Percentiles rank a stretch among this genome's conserved stretches.
Evolutionary conservation across 2,329 filamentous ascomycete species (phyloP).

Genomic region (Rhinocladiella mackenziei): DNA sequence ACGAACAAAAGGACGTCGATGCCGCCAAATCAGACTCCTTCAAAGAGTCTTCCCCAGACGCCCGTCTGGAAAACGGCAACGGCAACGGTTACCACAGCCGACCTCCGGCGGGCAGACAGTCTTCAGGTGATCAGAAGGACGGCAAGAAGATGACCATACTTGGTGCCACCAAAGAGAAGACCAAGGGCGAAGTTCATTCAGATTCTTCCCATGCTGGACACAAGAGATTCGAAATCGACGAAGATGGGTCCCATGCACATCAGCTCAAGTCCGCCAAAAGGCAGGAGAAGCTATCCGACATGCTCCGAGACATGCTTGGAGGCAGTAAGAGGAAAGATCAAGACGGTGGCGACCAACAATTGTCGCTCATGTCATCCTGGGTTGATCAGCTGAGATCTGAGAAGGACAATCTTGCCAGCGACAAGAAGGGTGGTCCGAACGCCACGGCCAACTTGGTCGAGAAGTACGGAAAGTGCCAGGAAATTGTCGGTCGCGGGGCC

Average conservation of each 20-base stretch:
- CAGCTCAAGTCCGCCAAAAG: conserved; percentile 83
- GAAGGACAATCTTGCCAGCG: conserved; percentile 68
- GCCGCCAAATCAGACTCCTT: conserved; percentile 27
- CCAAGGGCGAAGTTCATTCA: conserved; percentile 33
- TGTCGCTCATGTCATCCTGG: conserved; percentile 93
- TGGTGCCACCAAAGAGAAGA: conserved; percentile 26
- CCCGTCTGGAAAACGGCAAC: conserved; percentile 34
- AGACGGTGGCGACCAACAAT: conserved; percentile 59
- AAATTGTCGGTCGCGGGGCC: conserved; percentile 90
- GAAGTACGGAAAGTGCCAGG: conserved; percentile 98
- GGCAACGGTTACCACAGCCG: conserved; percentile 27
- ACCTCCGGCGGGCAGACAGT: conserved; percentile 29
- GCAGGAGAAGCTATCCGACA: conserved; percentile 90
- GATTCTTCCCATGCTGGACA: conserved; percentile 25
- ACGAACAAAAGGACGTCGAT: conserved; percentile 38
- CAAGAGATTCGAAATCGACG: conserved; percentile 55
- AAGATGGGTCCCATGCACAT: conserved; percentile 76
- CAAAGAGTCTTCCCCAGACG: conserved; percentile 28
- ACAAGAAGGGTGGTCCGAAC: conserved; percentile 73
- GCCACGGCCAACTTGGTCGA: conserved; percentile 77
- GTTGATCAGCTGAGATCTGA: conserved; percentile 89
- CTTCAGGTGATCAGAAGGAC: conserved; percentile 33
- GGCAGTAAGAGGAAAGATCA: conserved; percentile 76
- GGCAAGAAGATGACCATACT: conserved; percentile 31
- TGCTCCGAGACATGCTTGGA: conserved; percentile 77